Base-by-base conservation (phyloP, 352 stramenopile genomes). In the Globisporangium carolinianum region DNA sequence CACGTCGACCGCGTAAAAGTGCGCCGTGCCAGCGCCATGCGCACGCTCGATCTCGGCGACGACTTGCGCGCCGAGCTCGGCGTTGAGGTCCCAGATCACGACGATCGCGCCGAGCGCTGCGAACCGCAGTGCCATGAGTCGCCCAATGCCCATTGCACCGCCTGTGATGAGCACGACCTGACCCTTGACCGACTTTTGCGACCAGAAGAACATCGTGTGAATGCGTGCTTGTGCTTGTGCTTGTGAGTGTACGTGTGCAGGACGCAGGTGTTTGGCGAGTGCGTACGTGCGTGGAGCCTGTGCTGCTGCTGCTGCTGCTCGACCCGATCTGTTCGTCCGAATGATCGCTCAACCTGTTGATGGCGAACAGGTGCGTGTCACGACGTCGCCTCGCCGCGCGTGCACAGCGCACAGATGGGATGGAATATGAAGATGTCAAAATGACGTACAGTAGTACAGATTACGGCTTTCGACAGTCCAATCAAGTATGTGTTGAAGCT, bases 131-230 rank as follows among this genome's bases (percentile, higher is more conserved):
- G 71, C 66, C 48, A 79, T 61, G 32, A 76, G 58, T 12, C 71
- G 68, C 8, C 71, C 71, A 35, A 85, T 65, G 3, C 75, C 75
- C 72, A 82, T 85, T 53, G 70, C 75, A 24, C 75, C 75, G 18
- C 75, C 75, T 5, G 75, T 82, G 64, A 85, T 65, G 48, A 85
- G 68, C 53, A 85, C 71, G 32, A 85, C 68, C 18, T 82, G 53
- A n/a, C 63, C 72, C 47, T 69, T 67, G 41, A 84, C 74, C 18
- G 72, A 70, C 38, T 83, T 83, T 46, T 60, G 52, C 37, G 59
- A 18, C 37, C 46, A n/a, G 14, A 60, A 53, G 14, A 15, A n/a
- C 42, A 15, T 17, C 11, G 42, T 6, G 42, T 15, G 3, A 5
- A n/a, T 17, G 42, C n/a, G 11, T 17, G 24, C 24, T 32, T 32